Base-by-base conservation (phyloP, 805 yeast genomes). In the Saturnispora silvae region DNA sequence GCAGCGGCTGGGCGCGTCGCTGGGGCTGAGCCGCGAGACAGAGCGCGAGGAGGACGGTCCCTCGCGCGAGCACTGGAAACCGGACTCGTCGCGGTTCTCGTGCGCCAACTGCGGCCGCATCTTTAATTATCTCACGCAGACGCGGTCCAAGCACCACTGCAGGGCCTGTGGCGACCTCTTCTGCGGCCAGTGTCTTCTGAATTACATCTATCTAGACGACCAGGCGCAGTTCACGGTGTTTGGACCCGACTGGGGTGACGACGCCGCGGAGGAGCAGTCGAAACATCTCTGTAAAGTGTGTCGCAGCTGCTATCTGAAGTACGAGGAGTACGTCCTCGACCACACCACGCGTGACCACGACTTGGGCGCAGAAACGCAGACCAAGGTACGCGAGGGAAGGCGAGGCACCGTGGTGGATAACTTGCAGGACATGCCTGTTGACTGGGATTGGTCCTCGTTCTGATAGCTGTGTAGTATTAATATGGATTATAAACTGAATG, bases 81-180 rank as follows among this genome's bases (percentile, higher is more conserved):
- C 83, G 19, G 95, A 89, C 57, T 69, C 69, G 32, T 54, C 72
- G 16, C 72, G 81, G 26, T 56, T 64, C 33, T 65, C 70, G 34
- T 89, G 97, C 56, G 67, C 72, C 11, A 67, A 69, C 19, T 89
- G 97, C 59, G 62, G 67, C 35, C 72, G 69, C 49, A 53, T 65
- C 14, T 87, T 89, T 60, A 78, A 86, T 26, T 77, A 50, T 77
- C 48, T 80, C 76, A 63, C 95, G 71, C 54, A 71, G 87, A 48
- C 68, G 77, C 45, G 63, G 30, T 46, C 66, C 28, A 62, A 59
- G 33, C 67, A 63, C 40, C 67, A 63, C 34, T 63, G 67, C 36
- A 47, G 67, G 7, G 48, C 55, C 27, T 63, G 67, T 47, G 67
- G 67, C 3, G 60, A 59, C n/a, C 46, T 63, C 2, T 63, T 61